These are phyloP conservation scores for Zygosaccharomyces bailii DNA, from an alignment of 805 yeast species.

Conservation along the genomic window DNA sequence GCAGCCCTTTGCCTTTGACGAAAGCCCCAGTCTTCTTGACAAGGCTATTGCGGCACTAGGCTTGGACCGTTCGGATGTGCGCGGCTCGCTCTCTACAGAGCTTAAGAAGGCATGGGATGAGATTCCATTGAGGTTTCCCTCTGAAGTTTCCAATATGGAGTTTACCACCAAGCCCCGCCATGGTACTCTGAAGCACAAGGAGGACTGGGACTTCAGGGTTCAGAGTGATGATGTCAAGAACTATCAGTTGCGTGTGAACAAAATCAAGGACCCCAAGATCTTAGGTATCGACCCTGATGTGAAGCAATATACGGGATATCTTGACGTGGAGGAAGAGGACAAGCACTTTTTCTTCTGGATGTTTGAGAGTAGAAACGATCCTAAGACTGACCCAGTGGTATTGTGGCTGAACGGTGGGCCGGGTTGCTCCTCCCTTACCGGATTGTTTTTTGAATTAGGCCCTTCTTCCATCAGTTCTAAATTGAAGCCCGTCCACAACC, in stretches of 20 bases:
- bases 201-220: conserved; percentile 32
- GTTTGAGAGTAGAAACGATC: conserved; percentile 85
- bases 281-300: conserved; percentile 75
- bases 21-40: conserved; percentile 37
- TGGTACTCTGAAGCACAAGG: conserved; percentile 20
- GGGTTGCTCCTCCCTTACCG: conserved; percentile 87
- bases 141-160: conserved; percentile 47
- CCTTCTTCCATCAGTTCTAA: conserved; percentile 66
- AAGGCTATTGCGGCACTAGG: conserved; percentile 51
- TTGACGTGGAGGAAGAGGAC: conserved; percentile 77
- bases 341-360: conserved; percentile 85
- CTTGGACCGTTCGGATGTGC: conserved; percentile 37
- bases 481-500: conserved; percentile 63
- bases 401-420: conserved; percentile 96
- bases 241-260: conserved; percentile 60
- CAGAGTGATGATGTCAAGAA: conserved; percentile 40
- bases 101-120: conserved; percentile 59
- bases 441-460: conserved; percentile 82
- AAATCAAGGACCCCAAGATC: conserved; percentile 50
- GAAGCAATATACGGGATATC: conserved; percentile 79
- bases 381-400: conserved; percentile 77
- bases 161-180: conserved; percentile 47
- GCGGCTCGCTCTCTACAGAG: conserved; percentile 47
- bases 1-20: conserved; percentile 30
- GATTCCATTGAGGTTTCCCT: conserved; percentile 56